phyloP scores from a whole-genome alignment of 2,329 filamentous ascomycete species.

The Pyricularia sp. region DNA sequence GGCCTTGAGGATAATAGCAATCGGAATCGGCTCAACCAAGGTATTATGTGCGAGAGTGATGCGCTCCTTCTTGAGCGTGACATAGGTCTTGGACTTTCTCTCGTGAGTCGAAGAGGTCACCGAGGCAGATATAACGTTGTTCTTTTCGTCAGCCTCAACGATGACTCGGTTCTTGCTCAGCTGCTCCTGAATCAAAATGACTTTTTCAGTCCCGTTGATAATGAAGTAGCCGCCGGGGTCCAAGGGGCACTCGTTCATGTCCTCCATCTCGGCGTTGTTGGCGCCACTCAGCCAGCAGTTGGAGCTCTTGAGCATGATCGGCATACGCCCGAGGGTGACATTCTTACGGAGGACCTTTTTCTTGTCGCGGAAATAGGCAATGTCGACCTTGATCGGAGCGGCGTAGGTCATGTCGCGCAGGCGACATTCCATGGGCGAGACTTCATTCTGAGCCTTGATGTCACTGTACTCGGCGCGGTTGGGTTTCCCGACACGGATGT shows the following conservation, averaged over 20 bases:
- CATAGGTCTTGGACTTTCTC: slow-evolving; percentile 95
- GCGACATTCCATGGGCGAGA: slow-evolving; percentile 94
- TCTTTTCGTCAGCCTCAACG: slow-evolving; percentile 86
- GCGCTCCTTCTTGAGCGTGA: slow-evolving; percentile 86
- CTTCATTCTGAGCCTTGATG: slow-evolving; percentile 58
- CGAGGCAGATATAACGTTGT: slow-evolving; percentile 87
- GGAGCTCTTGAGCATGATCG: slow-evolving; percentile 93
- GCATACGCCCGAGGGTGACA: slow-evolving; percentile 80
- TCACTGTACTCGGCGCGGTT: slow-evolving; percentile 70
- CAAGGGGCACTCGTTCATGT: slow-evolving; percentile 89
- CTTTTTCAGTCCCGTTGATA: slow-evolving; percentile 94
- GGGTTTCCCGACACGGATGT: slow-evolving; percentile 79
- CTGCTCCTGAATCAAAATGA: slow-evolving; percentile 96
- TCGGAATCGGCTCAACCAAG: slow-evolving; percentile 85
- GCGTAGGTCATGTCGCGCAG: slow-evolving; percentile 97
- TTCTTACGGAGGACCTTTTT: slow-evolving; percentile 65
- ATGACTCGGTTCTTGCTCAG: slow-evolving; percentile 99
- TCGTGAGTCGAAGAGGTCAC: slow-evolving; percentile 97
- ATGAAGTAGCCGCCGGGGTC: slow-evolving; percentile 98
- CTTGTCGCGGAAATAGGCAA: slow-evolving; percentile 78
- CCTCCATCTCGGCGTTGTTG: slow-evolving; percentile 78
- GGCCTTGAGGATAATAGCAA: slow-evolving; percentile 86
- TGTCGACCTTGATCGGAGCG: slow-evolving; percentile 86
- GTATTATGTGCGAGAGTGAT: slow-evolving; percentile 90
- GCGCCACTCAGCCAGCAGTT: slow-evolving; percentile 82